Percentiles rank a stretch among this genome's conserved stretches.
phyloP scores from a whole-genome alignment of 768 basidiomycete genomes.

The Rhodocollybia butyracea region DNA sequence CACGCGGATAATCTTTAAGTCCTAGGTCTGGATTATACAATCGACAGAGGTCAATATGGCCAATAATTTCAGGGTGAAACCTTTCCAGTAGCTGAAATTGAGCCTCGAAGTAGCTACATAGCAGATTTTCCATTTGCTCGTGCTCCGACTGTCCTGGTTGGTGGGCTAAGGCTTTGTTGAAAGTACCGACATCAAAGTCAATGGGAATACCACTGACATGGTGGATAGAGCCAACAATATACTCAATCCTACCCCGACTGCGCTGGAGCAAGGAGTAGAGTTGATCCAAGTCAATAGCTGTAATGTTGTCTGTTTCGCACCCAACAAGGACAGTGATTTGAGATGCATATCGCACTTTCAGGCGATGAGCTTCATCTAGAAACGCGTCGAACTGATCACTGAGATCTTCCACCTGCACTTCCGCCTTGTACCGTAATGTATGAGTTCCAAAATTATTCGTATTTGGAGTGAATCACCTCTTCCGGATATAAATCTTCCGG shows the following conservation, averaged over 20 bases:
- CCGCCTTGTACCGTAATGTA: constrained; percentile 41
- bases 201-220: constrained; percentile 87
- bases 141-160: constrained; percentile 17
- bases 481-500: constrained; percentile 86
- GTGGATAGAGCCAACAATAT: constrained; percentile 90
- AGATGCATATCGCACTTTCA: constrained; percentile 60
- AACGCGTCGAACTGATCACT: constrained; percentile 67
- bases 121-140: constrained; percentile 41
- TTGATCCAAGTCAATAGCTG: constrained; percentile 55
- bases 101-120: constrained; percentile 78
- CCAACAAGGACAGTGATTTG: constrained; percentile 80
- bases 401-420: constrained; percentile 49
- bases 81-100: constrained; percentile 70
- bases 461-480: constrained; percentile 57
- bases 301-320: constrained; percentile 90
- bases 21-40: constrained; percentile 69
- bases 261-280: constrained; percentile 50
- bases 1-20: constrained; percentile 53
- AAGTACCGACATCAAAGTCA: constrained; percentile 83
- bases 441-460: constrained; percentile 11
- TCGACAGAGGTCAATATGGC: constrained; percentile 91
- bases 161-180: constrained; percentile 53
- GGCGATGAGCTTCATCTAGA: constrained; percentile 73
- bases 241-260: constrained; percentile 62
- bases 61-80: constrained; percentile 84